Conservation (phyloP, 768 basidiomycete genomes). For the Lentinula aciculospora region DNA sequence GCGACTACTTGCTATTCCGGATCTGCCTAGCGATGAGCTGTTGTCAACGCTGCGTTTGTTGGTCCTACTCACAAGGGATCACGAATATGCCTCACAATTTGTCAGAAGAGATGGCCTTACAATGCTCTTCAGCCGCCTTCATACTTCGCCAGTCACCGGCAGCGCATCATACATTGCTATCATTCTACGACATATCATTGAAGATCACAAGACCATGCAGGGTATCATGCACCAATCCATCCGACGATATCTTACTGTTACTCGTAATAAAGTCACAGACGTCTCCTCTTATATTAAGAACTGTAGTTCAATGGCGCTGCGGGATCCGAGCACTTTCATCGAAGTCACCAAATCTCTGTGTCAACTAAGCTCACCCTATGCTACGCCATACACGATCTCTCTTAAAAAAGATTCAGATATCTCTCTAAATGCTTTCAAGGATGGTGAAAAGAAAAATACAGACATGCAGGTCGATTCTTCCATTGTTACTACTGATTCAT, state of each 20-base stretch:
- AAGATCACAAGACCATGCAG: conserved; percentile 62
- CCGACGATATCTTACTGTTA: conserved; percentile 71
- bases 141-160: conserved; percentile 52
- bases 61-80: conserved; percentile 77
- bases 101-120: conserved; percentile 59
- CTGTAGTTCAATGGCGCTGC: conserved; percentile 73
- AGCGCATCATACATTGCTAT: conserved; percentile 82
- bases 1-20: conserved; percentile 58
- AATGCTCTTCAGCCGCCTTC: conserved; percentile 63
- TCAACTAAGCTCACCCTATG: conserved; percentile 62
- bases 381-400: conserved; percentile 50
- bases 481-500: conserved; percentile 13
- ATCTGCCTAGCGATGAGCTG: conserved; percentile 74
- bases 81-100: conserved; percentile 58
- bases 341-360: conserved; percentile 67
- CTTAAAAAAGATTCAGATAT: conserved; percentile 37
- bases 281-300: conserved; percentile 67
- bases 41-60: conserved; percentile 78
- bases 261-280: conserved; percentile 65
- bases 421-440: conserved; percentile 17
- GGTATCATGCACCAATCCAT: conserved; percentile 80
- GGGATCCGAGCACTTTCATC: conserved; percentile 75
- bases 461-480: conserved; percentile 60
- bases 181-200: conserved; percentile 88
- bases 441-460: conserved; percentile 17